Evolutionary conservation across 192 early-diverging fungal genomes (phyloP), one percentile per base, ranked within the genome.

Genomic region (Podila epicladia): DNA sequence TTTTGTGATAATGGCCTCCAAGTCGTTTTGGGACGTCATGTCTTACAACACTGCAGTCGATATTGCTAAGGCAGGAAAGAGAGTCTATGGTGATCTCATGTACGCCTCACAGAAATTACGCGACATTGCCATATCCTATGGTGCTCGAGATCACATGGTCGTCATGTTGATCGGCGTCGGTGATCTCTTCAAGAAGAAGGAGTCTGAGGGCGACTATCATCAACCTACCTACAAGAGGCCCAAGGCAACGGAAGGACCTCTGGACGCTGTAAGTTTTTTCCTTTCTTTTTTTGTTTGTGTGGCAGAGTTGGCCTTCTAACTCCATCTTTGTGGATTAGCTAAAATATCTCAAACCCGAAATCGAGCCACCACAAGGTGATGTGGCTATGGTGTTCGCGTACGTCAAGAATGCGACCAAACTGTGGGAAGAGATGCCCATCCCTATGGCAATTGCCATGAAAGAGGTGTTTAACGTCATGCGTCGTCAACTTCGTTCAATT

Each of bases 371-470:
- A 2, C 86, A 88, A 0, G 94, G 94, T 41, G 89, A 93, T 69
- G 86, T 97, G 49, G 95, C 93, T 0, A 83, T 97, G 62, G 95
- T 96, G 19, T 97, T 97, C 65, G 96, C 96, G 0, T 95, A 97
- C 78, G 95, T 97, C 83, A 96, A 96, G 62, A 95, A 94, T 82
- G 96, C 96, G 33, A 97, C 96, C 2, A 87, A 91, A 7, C 82
- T 96, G 19, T 97, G 96, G 96, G 96, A 97, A 73, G 94, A 88
- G 22, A 89, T 93, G 65, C 91, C 91, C 2, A 83, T 87, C 26
- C 94, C 92, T 1, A 97, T 97, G 96, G 87, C 93, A 57, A 87
- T 89, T 60, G 95, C 96, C 3, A 94, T 96, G 74, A 94, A 95
- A 82, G 89, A 92, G 20, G 95, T 96, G 79, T 94, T 96, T 71